These are phyloP conservation scores for Plectosphaerella plurivora DNA, from an alignment of 2,329 filamentous ascomycete genomes.

Conservation along the genomic window DNA sequence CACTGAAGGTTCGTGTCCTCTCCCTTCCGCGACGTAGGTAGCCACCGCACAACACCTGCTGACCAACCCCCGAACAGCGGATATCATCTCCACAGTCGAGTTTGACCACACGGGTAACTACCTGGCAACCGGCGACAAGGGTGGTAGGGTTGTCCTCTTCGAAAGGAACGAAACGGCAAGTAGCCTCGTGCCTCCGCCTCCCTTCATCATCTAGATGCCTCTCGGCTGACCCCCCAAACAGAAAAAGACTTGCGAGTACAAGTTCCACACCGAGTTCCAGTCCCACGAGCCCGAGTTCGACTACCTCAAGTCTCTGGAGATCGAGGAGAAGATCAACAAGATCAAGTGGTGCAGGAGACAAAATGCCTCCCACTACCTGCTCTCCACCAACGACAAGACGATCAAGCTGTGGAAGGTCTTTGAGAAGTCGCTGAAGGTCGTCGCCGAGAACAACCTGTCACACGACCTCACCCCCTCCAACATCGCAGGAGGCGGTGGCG, in stretches of 20 bases:
- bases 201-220: background rate
- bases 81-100: slow-evolving; percentile 88
- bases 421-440: slow-evolving; percentile 97
- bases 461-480: slow-evolving; percentile 81
- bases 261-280: slow-evolving; percentile 99
- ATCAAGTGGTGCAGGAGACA: slow-evolving; percentile 99
- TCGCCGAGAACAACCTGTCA: slow-evolving; percentile 97
- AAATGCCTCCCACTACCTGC: slow-evolving; percentile 95
- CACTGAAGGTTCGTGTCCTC: slow-evolving; percentile 68
- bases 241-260: slow-evolving; percentile 99
- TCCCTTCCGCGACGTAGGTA: background rate
- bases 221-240: slow-evolving; percentile 37
- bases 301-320: slow-evolving; percentile 97
- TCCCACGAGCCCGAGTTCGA: slow-evolving; percentile 99
- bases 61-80: slow-evolving; percentile 48
- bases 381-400: slow-evolving; percentile 99
- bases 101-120: slow-evolving; percentile 90
- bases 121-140: slow-evolving; percentile 85
- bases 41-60: background rate
- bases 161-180: slow-evolving; percentile 93
- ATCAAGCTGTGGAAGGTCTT: slow-evolving; percentile 99
- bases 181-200: slow-evolving; percentile 9
- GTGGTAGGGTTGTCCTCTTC: slow-evolving; percentile 78
- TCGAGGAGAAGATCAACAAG: slow-evolving; percentile 99
- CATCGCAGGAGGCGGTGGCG: slow-evolving; percentile 71